phyloP scores from a whole-genome alignment of 1,284 basidiomycete species.

The Apiotrichum veenhuisii region DNA sequence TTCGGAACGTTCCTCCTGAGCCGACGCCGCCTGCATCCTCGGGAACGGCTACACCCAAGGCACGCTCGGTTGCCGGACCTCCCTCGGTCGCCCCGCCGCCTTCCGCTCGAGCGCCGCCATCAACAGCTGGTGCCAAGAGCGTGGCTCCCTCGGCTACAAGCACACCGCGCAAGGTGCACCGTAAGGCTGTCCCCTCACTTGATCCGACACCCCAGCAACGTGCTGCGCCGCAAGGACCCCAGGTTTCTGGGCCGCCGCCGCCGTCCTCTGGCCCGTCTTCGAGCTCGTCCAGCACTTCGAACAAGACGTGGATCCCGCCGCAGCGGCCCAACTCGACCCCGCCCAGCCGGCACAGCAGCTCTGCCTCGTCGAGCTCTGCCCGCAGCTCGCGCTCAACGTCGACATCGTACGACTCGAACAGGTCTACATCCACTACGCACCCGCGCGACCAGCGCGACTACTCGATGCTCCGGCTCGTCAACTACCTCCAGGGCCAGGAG shows the following conservation, averaged over 20 bases:
- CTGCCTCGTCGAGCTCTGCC: background rate
- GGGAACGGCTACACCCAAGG: background rate
- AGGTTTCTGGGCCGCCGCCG: constrained; percentile 3
- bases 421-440: background rate
- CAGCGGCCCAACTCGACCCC: background rate
- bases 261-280: background rate
- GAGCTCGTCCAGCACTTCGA: background rate
- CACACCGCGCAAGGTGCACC: constrained; percentile 15
- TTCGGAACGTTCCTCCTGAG: background rate
- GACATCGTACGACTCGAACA: constrained; percentile 1
- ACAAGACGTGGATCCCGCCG: background rate
- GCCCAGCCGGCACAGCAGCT: background rate
- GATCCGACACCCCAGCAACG: constrained; percentile 8
- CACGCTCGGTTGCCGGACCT: background rate
- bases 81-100: background rate
- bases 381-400: background rate
- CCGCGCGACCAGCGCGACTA: constrained; percentile 2
- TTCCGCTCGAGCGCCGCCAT: background rate
- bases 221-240: background rate
- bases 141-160: constrained; percentile 1
- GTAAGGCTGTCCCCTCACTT: constrained; percentile 27
- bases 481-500: constrained; percentile 45
- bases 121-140: background rate
- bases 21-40: background rate
- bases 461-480: constrained; percentile 14